These are phyloP conservation scores for Aureobasidium leucospermi DNA, from an alignment of 2,329 filamentous ascomycete genomes.

Conservation along the genomic window DNA sequence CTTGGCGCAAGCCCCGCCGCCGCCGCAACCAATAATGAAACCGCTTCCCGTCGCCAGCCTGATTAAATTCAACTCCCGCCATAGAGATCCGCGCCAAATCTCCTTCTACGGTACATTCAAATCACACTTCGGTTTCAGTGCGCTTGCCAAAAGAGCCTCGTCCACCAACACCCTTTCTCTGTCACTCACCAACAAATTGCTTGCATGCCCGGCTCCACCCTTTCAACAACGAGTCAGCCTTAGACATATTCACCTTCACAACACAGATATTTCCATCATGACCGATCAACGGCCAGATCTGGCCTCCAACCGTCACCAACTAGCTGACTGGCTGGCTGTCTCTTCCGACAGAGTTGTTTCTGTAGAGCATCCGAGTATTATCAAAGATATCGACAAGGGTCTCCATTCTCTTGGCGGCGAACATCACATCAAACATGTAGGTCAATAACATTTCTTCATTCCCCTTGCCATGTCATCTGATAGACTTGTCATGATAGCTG, in stretches of 20 bases:
- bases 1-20: neutral
- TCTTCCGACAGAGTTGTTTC: conserved; percentile 48
- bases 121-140: too few species aligned
- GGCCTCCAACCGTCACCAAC: conserved; percentile 5
- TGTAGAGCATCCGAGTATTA: conserved; percentile 60
- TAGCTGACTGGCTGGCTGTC: conserved; percentile 13
- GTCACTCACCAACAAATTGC: too few species aligned
- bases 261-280: conserved; percentile 1
- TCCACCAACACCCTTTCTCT: too few species aligned
- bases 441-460: conserved; percentile 12
- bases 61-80: neutral
- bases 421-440: conserved; percentile 46
- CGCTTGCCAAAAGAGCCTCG: too few species aligned
- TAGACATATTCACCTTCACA: neutral
- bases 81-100: neutral
- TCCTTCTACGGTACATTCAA: neutral
- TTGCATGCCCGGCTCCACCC: neutral
- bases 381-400: conserved; percentile 57
- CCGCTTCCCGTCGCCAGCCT: neutral
- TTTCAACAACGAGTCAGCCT: neutral
- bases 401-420: conserved; percentile 56
- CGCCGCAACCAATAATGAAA: neutral
- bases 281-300: conserved; percentile 13
- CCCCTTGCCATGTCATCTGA: neutral
- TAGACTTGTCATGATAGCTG: conserved; percentile 10